Base-by-base conservation (phyloP, 164 flowering plant species). In the Berberis thunbergii region DNA sequence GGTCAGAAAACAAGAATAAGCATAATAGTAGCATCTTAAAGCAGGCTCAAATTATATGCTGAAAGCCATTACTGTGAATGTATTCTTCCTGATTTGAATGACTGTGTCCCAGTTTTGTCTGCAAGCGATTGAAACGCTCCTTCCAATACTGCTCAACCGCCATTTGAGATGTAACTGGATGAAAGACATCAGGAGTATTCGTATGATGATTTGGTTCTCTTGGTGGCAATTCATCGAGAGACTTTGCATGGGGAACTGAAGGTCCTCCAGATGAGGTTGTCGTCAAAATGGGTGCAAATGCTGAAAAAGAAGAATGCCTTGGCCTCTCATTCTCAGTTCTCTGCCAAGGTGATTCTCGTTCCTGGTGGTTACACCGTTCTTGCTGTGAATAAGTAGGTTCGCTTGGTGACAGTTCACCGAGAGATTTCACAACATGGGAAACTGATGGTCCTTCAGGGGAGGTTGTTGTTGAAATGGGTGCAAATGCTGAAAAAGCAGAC, bases 21-120 rank as follows among this genome's bases (percentile, higher is more conserved):
- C 49, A 42, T 42, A n/a, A 48, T 49, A 8, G 43, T 4, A 49
- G 8, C 44, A 59, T 60, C 45, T 11, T 9, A 62, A 67, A 55
- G 4, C 3, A 7, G 45, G 49, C 41, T 13, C 11, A 43, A 41
- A 6, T 26, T 26, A 52, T 41, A 43, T 3, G 52, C 45, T 44
- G 41, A n/a, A n/a, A 48, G 50, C 1, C 2, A 60, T 69, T 87
- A 91, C 98, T 76, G 63, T 79, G 79, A 13, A 80, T 60, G 73
- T 89, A 81, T n/a, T 83, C 90, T 54, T 76, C 79, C 62, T 74
- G 89, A 60, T 74, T 74, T 63, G 91, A 79, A 67, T 83, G 81
- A 4, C 87, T 70, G 64, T 72, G 67, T 62, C 66, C 83, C 79
- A 91, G 73, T 11, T 75, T 58, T 54, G 70, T 64, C 68, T 86